A percentile compares a stretch with the other conserved stretches of the same genome.
These are phyloP conservation scores for Bruguiera gymnorhiza DNA, from an alignment of 345 rosid genomes.

Conservation along the genomic window DNA sequence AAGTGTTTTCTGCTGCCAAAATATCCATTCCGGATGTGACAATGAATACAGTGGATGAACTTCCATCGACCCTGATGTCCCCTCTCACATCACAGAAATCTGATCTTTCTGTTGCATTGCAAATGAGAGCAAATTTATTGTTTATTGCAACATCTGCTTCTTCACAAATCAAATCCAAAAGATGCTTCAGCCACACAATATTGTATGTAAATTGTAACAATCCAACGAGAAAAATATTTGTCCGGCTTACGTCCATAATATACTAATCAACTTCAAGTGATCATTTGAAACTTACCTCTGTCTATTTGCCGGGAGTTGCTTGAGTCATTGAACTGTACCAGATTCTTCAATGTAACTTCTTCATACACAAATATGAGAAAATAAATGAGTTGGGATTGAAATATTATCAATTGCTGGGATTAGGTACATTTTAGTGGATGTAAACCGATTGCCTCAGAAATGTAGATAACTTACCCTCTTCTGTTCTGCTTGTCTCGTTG, in stretches of 20 bases:
- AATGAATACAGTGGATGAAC: slow-evolving; percentile 38
- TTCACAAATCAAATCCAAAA: slow-evolving; percentile 8
- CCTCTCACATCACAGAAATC: slow-evolving; percentile 58
- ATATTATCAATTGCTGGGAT: not conserved
- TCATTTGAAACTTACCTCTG: not conserved
- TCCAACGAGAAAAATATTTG: no score
- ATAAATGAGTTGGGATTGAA: no score
- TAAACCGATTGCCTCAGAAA: no score
- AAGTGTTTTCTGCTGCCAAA: slow-evolving; percentile 24
- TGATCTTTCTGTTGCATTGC: slow-evolving; percentile 44
- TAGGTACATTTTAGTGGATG: not conserved
- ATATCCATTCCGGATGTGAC: slow-evolving; percentile 22
- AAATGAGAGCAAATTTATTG: slow-evolving; percentile 33
- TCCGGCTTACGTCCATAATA: not conserved
- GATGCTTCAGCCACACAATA: slow-evolving; percentile 21
- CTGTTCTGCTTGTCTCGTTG: no score
- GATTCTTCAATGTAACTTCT: not conserved
- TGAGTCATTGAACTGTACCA: slow-evolving; percentile 12
- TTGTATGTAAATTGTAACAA: not conserved
- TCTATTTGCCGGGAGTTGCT: slow-evolving; percentile 17
- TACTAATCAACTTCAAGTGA: not conserved
- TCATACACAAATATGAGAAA: not conserved
- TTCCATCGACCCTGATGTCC: slow-evolving; percentile 55
- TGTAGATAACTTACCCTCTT: no score
- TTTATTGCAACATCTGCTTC: slow-evolving; percentile 15